Evolutionary conservation across 1,284 basidiomycete genomes (phyloP), one percentile per base, ranked within the genome.

Genomic region (Papiliotrema laurentii): DNA sequence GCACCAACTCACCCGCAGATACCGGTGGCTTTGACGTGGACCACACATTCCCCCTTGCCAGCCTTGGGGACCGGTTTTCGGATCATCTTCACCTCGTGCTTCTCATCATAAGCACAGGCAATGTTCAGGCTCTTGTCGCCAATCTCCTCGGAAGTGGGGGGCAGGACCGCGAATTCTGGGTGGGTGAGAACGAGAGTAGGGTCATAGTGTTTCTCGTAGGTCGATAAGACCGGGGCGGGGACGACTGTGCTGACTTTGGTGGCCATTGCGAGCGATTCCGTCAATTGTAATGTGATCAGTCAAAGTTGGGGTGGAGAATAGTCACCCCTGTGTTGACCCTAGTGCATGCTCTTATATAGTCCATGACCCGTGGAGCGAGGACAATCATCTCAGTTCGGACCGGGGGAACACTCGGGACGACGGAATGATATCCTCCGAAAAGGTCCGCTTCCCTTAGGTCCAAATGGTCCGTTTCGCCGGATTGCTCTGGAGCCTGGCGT

Each of bases 11-110:
- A 69, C 56, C 73, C 73, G 49, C 73, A 75, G 45, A 75, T 75
- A 10, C 74, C 74, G 1, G 70, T 74, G 21, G 73, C 68, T n/a
- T 61, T 50, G 34, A 75, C 69, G 40, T 72, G 69, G 3, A 76
- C 63, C n/a, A 75, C 56, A 24, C 69, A 71, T 54, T 76, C 71
- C 0, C 74, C 74, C 30, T 54, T 52, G 1, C 69, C 60, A 5
- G 73, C 58, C 24, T 46, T 55, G 1, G 65, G 64, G n/a, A 51
- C 49, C 3, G 74, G 73, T 58, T 73, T 73, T 30, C 60, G 50
- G 28, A 75, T 63, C 52, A 75, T 50, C 50, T 71, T 60, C 16
- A 75, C 59, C 51, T 74, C 65, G 28, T 72, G 67, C 9, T 58
- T 58, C 7, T 63, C 64, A 43, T 71, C 71, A 51, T 74, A 75